Conservation (phyloP, 768 basidiomycete species). For the Tricholoma furcatifolium region DNA sequence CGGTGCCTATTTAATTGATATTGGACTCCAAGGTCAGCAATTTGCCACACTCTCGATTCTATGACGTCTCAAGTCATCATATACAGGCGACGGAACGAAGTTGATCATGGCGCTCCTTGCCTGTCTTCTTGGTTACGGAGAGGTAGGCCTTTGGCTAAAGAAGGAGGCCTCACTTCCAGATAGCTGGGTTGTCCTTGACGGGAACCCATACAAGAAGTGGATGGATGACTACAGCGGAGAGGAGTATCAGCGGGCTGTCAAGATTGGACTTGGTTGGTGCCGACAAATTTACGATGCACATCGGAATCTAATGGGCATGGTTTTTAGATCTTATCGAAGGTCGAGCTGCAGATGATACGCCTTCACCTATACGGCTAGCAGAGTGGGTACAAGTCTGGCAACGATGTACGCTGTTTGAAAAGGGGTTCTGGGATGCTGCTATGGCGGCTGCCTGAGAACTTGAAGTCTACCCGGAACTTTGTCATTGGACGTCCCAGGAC, state of each 20-base stretch:
- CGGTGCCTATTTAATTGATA: conserved; percentile 81
- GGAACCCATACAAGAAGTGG: conserved; percentile 76
- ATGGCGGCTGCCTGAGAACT: conserved; percentile 26
- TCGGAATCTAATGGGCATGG: background rate
- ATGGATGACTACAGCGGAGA: conserved; percentile 78
- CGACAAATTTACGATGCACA: background rate
- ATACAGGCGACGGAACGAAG: conserved; percentile 63
- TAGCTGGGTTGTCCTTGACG: conserved; percentile 57
- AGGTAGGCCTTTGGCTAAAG: conserved; percentile 84
- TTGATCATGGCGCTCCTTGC: conserved; percentile 81
- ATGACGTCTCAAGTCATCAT: background rate
- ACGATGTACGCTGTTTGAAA: conserved; percentile 75
- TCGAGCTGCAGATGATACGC: conserved; percentile 58
- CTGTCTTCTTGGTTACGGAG: conserved; percentile 90
- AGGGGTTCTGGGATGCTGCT: conserved; percentile 80
- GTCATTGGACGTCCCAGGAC: too few species aligned
- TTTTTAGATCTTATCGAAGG: conserved; percentile 70
- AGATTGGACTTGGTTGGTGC: conserved; percentile 65
- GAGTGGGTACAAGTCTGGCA: conserved; percentile 77
- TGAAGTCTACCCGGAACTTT: too few species aligned
- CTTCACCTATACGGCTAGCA: conserved; percentile 53
- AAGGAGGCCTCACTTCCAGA: conserved; percentile 45
- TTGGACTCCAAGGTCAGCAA: conserved; percentile 61
- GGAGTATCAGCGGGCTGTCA: conserved; percentile 71
- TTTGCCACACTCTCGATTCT: background rate